Percentiles rank a stretch among this genome's conserved stretches.
phyloP scores from a whole-genome alignment of 1,284 basidiomycete species.

The Sporisorium scitamineum region DNA sequence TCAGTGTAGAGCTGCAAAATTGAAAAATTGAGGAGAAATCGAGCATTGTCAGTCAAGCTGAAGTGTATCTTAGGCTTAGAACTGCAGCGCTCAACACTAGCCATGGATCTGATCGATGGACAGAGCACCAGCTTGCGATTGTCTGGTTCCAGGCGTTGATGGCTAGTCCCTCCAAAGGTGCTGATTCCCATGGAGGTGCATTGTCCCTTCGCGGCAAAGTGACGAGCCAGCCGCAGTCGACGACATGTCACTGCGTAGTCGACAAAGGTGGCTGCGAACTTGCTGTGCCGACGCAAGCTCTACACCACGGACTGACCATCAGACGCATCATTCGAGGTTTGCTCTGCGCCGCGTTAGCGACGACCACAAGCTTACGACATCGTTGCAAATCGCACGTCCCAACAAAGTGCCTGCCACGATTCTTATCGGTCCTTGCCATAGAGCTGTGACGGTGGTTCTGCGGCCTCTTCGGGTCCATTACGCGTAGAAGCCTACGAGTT shows the following conservation, averaged over 20 bases:
- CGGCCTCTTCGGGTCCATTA: not conserved
- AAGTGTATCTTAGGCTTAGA: not conserved
- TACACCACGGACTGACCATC: not conserved
- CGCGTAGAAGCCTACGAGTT: too few relatives aligned
- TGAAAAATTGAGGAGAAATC: not conserved
- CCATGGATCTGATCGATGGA: not conserved
- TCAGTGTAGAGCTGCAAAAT: conserved; percentile 76
- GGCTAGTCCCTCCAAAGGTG: too few relatives aligned
- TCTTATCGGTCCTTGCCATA: not conserved
- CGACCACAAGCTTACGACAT: not conserved
- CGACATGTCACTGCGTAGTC: not conserved
- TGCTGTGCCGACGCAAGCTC: not conserved
- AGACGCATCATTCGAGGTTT: not conserved
- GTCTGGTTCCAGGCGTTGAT: not conserved
- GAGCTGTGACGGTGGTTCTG: not conserved
- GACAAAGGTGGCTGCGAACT: not conserved
- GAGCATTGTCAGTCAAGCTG: conserved; percentile 6
- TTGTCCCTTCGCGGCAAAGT: not conserved
- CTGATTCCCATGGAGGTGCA: not conserved
- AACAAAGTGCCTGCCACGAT: not conserved
- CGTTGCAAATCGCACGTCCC: not conserved
- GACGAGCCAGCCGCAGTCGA: not conserved
- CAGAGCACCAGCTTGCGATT: not conserved
- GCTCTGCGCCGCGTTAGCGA: not conserved
- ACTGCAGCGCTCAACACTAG: conserved; percentile 5